Percentiles rank a stretch among this genome's conserved stretches.
These are phyloP conservation scores for Pseudoneurospora amorphoporcata DNA, from an alignment of 495 filamentous ascomycete species.

Conservation along the genomic window DNA sequence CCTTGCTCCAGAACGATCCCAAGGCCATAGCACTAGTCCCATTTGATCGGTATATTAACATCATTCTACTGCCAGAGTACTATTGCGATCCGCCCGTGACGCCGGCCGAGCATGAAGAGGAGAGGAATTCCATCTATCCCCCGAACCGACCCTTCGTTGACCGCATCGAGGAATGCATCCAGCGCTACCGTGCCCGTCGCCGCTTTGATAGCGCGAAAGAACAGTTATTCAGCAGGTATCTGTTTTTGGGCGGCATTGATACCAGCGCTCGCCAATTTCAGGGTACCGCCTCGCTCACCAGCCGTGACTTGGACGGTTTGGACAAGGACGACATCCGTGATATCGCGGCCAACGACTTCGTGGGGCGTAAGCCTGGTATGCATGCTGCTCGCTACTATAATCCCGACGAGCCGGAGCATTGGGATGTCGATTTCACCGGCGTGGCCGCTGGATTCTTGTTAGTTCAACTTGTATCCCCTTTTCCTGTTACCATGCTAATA, in stretches of 20 bases:
- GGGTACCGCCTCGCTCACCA: slow-evolving; percentile 44
- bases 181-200: slow-evolving; percentile 65
- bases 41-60: not conserved
- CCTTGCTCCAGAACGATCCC: not conserved
- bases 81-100: slow-evolving; percentile 71
- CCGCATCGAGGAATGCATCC: slow-evolving; percentile 78
- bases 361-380: slow-evolving; percentile 26
- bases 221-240: slow-evolving; percentile 65
- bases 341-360: slow-evolving; percentile 49
- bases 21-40: not conserved
- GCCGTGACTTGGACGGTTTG: slow-evolving; percentile 42
- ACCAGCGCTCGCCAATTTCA: slow-evolving; percentile 55
- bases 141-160: slow-evolving; percentile 17
- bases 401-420: slow-evolving; percentile 35
- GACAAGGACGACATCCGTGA: slow-evolving; percentile 50
- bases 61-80: slow-evolving; percentile 39
- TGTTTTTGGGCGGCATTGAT: slow-evolving; percentile 76
- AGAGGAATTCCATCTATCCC: slow-evolving; percentile 28
- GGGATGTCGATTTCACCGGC: slow-evolving; percentile 70
- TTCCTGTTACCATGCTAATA: slow-evolving; percentile 1
- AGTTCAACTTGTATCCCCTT: slow-evolving; percentile 7
- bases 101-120: slow-evolving; percentile 50
- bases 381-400: slow-evolving; percentile 33
- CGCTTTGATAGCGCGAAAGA: slow-evolving; percentile 54
- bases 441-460: slow-evolving; percentile 74